A percentile compares a stretch with the other conserved stretches of the same genome.
Evolutionary conservation across 2,329 filamentous ascomycete species (phyloP).

Genomic region (Aulographum hederae): DNA sequence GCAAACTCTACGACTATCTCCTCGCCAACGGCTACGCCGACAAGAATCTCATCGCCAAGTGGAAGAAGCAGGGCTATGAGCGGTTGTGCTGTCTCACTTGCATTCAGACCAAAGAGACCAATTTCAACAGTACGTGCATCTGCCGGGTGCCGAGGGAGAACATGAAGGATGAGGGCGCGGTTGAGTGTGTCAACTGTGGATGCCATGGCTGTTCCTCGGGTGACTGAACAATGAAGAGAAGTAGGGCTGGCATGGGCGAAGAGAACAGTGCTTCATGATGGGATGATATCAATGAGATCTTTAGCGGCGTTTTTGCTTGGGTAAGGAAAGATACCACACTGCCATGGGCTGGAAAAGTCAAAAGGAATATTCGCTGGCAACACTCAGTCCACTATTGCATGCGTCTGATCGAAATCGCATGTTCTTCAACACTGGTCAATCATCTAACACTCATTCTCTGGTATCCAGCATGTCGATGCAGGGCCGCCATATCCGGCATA

Average conservation of each 20-base stretch:
- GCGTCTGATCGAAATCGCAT: too few species aligned
- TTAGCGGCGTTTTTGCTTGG: too few species aligned
- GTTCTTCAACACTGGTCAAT: too few species aligned
- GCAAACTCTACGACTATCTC: conserved; percentile 84
- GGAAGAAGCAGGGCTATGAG: conserved; percentile 99
- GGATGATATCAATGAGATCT: too few species aligned
- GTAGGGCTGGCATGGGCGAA: not conserved
- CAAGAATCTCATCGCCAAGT: conserved; percentile 90
- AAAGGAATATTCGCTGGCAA: too few species aligned
- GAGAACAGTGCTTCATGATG: not conserved
- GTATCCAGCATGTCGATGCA: too few species aligned
- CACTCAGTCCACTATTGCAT: too few species aligned
- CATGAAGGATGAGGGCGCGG: conserved; percentile 74
- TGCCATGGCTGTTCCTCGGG: conserved; percentile 79
- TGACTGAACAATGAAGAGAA: conserved; percentile 35
- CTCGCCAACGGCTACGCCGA: conserved; percentile 95
- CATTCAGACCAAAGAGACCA: conserved; percentile 99
- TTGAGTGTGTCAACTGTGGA: conserved; percentile 90
- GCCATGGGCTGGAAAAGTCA: too few species aligned
- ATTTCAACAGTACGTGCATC: conserved; percentile 94
- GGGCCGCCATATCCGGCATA: too few species aligned
- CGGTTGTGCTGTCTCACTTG: conserved; percentile 93
- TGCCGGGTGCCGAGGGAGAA: conserved; percentile 83
- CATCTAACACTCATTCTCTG: too few species aligned
- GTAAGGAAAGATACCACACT: too few species aligned